Evolutionary conservation across 768 basidiomycete species (phyloP), one percentile per base, ranked within the genome.

Genomic region (Ramaria sp.): DNA sequence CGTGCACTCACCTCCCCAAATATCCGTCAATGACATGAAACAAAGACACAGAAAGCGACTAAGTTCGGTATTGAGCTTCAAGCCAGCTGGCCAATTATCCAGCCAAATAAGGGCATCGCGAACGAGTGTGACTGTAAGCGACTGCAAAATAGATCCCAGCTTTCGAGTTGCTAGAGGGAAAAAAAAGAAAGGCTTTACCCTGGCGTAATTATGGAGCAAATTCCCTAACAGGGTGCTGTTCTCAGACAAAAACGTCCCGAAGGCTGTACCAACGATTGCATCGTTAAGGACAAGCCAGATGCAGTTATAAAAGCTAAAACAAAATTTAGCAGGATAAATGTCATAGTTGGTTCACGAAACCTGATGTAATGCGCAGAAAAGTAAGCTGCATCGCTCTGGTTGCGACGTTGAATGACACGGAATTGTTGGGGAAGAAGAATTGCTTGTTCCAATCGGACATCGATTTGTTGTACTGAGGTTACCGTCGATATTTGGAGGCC

Each of bases 31-130:
- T 24, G 75, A 75, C 2, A 83, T 71, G 48, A 96, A 83, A 0
- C 78, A 74, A 56, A 81, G 75, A n/a, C 83, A 80, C 62, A 90
- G 86, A 64, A 96, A 86, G 24, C 74, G 72, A 60, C 90, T 89
- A n/a, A 99, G 76, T 61, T 97, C 89, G 0, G 90, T 89, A 63
- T 98, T 98, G 50, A 99, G 81, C 67, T 99, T 99, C 38, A 99
- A 70, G 0, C 96, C 95, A 1, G 84, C 92, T 0, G 95, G 95
- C 95, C 95, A 98, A 57, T 86, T 81, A 65, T 96, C 87, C 12
- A 99, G 74, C 94, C 93, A 97, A 1, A 73, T 61, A 1, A 97
- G 71, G 0, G 76, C 72, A 15, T 70, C 68, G 41, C 77, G 75
- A 8, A 85, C 64, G 47, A 70, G 67, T 2, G 71, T 63, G 5